Evolutionary conservation across 495 filamentous ascomycete genomes (phyloP), one percentile per base, ranked within the genome.

Genomic region (Coniosporium apollinis): DNA sequence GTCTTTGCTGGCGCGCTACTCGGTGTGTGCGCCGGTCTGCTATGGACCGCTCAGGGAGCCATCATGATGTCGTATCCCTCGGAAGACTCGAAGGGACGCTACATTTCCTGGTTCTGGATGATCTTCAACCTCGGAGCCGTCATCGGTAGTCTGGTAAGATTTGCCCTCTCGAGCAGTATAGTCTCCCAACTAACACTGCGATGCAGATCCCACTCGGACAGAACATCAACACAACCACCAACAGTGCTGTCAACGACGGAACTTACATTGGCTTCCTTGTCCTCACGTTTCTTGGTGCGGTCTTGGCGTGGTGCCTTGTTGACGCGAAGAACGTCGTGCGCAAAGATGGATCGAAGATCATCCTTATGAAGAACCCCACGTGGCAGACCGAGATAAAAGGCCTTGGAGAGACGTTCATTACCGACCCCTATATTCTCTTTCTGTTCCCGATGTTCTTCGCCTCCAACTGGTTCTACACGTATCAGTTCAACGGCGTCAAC

Each of bases 111-210:
- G 54, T 94, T 94, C 57, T 94, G 86, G 86, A 71, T 81, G 36
- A 93, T 94, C 46, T 96, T 94, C 66, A 96, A 96, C 55, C 54
- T 84, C 21, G 86, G 87, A 42, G 86, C 74, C 48, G 86, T 93
- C 37, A 82, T 94, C 61, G 87, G 87, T 19, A 74, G 75, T 40
- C 64, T 93, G 60, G 76, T 76, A 59, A 51, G 65, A 46, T 36
- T 41, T 46, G 18, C 40, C 32, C n/a, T 1, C 17, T 19, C 5
- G 7, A 22, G 30, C 15, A 1, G 30, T 32, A 32, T 16, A 13
- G 24, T 26, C 13, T 8, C 24, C 13, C 8, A 26, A 8, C 24
- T 7, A n/a, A n/a, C n/a, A 8, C 24, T 26, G 13, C 14, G 9
- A 19, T 14, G 4, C 30, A 72, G 68, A 74, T 89, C 34, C 80